These are phyloP conservation scores for Acacia acuminata DNA, from an alignment of 306 rosid species.

Conservation along the genomic window DNA sequence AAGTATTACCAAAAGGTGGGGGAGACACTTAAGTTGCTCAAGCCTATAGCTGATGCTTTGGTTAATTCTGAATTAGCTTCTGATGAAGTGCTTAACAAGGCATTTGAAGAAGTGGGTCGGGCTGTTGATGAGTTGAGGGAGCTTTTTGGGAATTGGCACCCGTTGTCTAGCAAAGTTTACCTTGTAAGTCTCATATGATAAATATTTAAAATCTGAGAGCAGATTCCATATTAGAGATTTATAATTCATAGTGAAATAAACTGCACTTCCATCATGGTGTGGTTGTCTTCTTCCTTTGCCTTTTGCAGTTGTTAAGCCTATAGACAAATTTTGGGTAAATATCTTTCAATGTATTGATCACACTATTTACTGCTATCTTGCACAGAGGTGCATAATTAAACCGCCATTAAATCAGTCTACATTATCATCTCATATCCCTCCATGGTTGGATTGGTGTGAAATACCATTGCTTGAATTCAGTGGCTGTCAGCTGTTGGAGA, in stretches of 20 bases:
- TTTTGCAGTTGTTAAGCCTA: conserved; percentile 15
- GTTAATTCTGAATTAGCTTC: conserved; percentile 66
- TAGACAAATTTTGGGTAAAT: conserved; percentile 17
- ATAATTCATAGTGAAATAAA: conserved; percentile 16
- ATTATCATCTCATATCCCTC: conserved; percentile 5
- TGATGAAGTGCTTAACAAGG: conserved; percentile 63
- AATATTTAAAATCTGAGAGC: conserved; percentile 7
- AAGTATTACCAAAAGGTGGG: conserved; percentile 72
- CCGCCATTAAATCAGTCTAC: not conserved
- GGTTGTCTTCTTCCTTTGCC: conserved; percentile 26
- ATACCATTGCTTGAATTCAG: not conserved
- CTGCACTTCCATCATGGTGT: conserved; percentile 21
- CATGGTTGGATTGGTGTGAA: not conserved
- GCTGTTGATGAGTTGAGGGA: conserved; percentile 72
- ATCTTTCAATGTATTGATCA: conserved; percentile 25
- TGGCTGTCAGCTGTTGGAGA: conserved; percentile 27
- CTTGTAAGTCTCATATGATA: conserved; percentile 70
- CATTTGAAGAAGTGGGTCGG: conserved; percentile 64
- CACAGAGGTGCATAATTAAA: conserved; percentile 8
- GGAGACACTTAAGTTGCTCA: conserved; percentile 82
- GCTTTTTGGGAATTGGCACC: conserved; percentile 77
- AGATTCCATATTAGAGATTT: not conserved
- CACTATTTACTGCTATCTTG: conserved; percentile 13
- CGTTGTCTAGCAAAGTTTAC: conserved; percentile 81
- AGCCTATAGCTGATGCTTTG: conserved; percentile 74